phyloP scores from a whole-genome alignment of 495 filamentous ascomycete genomes.

The Niebla homalea region DNA sequence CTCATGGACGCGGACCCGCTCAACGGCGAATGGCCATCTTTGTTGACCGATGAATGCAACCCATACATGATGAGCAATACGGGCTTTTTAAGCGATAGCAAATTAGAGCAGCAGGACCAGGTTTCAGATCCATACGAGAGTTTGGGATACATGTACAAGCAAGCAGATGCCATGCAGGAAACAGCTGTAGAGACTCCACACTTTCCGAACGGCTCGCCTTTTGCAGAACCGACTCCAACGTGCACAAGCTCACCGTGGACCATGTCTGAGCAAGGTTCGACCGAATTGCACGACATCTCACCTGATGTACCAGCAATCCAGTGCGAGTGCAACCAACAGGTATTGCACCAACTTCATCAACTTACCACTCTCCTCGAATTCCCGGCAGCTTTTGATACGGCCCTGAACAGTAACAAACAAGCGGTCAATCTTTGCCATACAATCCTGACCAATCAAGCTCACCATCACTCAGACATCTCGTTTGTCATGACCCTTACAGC shows the following conservation, averaged over 20 bases:
- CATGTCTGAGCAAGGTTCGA: not conserved
- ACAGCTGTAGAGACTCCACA: not conserved
- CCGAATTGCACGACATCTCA: not conserved
- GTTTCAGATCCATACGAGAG: not conserved
- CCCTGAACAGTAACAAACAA: constrained; percentile 3
- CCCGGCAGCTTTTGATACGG: not conserved
- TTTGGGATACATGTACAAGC: not conserved
- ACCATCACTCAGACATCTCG: not conserved
- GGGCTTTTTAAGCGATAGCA: not conserved
- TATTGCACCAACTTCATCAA: not conserved
- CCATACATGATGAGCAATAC: not conserved
- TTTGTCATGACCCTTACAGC: constrained; percentile 1
- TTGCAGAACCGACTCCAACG: not conserved
- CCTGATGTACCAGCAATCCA: not conserved
- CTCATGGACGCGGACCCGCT: not conserved
- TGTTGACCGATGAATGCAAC: not conserved
- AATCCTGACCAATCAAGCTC: not conserved
- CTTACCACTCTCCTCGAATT: not conserved
- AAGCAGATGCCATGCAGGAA: not conserved
- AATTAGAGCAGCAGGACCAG: not conserved
- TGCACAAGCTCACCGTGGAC: not conserved
- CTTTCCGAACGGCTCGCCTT: not conserved
- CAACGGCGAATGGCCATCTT: not conserved
- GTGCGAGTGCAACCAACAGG: constrained; percentile 1
- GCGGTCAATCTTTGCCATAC: constrained; percentile 1